Evolutionary conservation across 257 asterid species (phyloP).

Genomic region (Echium plantagineum): DNA sequence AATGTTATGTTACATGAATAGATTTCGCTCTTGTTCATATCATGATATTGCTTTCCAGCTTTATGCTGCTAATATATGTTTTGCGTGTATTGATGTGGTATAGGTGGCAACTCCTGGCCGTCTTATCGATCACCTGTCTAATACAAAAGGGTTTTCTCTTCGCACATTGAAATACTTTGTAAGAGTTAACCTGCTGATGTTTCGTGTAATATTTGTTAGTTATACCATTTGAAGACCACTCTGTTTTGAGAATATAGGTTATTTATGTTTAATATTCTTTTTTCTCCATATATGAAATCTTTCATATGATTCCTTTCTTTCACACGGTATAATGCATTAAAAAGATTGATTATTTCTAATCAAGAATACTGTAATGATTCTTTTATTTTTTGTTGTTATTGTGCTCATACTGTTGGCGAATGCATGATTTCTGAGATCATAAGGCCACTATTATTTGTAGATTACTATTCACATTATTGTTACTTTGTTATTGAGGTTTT

Average conservation of each 20-base stretch:
- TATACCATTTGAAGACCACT: not conserved
- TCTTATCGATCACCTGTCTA: constrained; percentile 79
- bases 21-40: not conserved
- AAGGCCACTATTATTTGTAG: too few relatives aligned
- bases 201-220: constrained; percentile 5
- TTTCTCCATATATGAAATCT: too few relatives aligned
- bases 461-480: too few relatives aligned
- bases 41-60: not conserved
- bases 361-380: too few relatives aligned
- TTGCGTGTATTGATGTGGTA: constrained; percentile 6
- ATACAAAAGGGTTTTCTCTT: constrained; percentile 81
- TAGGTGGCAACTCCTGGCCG: constrained; percentile 99
- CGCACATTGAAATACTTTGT: constrained; percentile 69
- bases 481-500: too few relatives aligned
- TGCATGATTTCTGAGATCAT: too few relatives aligned
- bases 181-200: constrained; percentile 17
- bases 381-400: too few relatives aligned
- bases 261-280: too few relatives aligned
- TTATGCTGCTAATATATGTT: not conserved
- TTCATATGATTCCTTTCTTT: too few relatives aligned
- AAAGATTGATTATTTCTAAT: too few relatives aligned
- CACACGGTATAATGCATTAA: too few relatives aligned
- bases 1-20: not conserved
- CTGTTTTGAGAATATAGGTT: not conserved
- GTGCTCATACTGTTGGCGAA: too few relatives aligned